Base-by-base conservation (phyloP, 2,329 filamentous ascomycete genomes). In the Microascus cirrosus region DNA sequence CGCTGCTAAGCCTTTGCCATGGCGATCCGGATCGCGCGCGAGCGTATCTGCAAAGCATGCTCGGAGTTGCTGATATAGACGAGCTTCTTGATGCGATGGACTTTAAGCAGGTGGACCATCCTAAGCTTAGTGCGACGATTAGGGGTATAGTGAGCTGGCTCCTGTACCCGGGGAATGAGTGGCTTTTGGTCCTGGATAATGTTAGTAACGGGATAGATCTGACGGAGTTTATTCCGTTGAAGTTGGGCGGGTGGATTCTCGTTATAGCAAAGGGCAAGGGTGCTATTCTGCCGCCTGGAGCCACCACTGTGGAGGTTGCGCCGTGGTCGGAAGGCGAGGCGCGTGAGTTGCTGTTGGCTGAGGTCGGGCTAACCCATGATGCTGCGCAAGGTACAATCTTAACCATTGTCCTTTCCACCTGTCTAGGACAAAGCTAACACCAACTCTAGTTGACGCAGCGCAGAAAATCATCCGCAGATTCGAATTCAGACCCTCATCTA, bases 151-250 rank as follows among this genome's bases (percentile, higher is more conserved):
- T 34, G 18, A 45, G 36, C 36, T 58, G 56, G 56, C 51, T 58
- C 22, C 20, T 58, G 36, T 36, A 51, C 24, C 34, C 35, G 10
- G 51, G 36, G 20, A 58, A 58, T n/a, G 32, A 24, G 22, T 58
- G 56, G 56, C 50, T 58, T 39, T 24, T 58, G 20, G 56, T 58
- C 15, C 20, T 58, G 22, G 56, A 58, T 28, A 42, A 58, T 36
- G 50, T 58, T 25, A 24, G 50, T 18, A 35, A 58, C 11, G 56
- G 36, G 3, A 18, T 39, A 2, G 56, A 58, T 25, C 18, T 54
- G 34, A 15, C n/a, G 2, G 56, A 58, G 34, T 58, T 58, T 54
- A 34, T 54, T 10, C 50, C 56, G 12, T 34, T 54, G 51, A 53
- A 34, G 8, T 34, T 58, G 34, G 35, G 53, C 32, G 50, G 56